Percentiles rank a stretch among this genome's conserved stretches.
These are phyloP conservation scores for Scalesia atractyloides DNA, from an alignment of 129 eudicot genomes.

Conservation along the genomic window DNA sequence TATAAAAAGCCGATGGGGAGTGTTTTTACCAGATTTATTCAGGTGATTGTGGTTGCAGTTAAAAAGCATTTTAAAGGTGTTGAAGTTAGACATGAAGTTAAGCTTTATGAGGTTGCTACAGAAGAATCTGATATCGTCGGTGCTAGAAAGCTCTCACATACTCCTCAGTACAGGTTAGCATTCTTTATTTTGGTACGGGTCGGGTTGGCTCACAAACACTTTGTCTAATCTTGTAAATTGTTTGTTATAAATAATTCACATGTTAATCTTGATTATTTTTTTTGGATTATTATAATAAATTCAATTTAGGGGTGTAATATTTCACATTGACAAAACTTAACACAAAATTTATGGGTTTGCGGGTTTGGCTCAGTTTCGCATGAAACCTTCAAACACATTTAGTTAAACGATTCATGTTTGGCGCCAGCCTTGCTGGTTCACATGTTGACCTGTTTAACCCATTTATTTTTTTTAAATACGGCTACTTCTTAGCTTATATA, in stretches of 20 bases:
- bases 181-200: neutral
- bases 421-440: too few relatives aligned
- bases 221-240: neutral
- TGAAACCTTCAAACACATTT: too few relatives aligned
- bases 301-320: too few relatives aligned
- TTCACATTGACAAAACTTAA: too few relatives aligned
- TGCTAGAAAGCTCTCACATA: slow-evolving; percentile 66
- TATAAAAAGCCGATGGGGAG: slow-evolving; percentile 86
- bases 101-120: slow-evolving; percentile 61
- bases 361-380: too few relatives aligned
- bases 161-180: slow-evolving; percentile 60
- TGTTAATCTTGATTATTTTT: too few relatives aligned
- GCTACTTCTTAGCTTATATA: too few relatives aligned
- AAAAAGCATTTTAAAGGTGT: slow-evolving; percentile 62
- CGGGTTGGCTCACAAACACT: neutral
- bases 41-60: slow-evolving; percentile 63
- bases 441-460: too few relatives aligned
- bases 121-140: slow-evolving; percentile 68
- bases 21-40: slow-evolving; percentile 76
- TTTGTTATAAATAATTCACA: neutral
- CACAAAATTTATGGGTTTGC: too few relatives aligned
- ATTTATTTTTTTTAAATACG: too few relatives aligned
- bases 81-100: slow-evolving; percentile 26
- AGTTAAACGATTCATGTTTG: too few relatives aligned
- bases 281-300: neutral